Evolutionary conservation across 2,329 filamentous ascomycete genomes (phyloP).

Genomic region (Clarireedia monteithiana): DNA sequence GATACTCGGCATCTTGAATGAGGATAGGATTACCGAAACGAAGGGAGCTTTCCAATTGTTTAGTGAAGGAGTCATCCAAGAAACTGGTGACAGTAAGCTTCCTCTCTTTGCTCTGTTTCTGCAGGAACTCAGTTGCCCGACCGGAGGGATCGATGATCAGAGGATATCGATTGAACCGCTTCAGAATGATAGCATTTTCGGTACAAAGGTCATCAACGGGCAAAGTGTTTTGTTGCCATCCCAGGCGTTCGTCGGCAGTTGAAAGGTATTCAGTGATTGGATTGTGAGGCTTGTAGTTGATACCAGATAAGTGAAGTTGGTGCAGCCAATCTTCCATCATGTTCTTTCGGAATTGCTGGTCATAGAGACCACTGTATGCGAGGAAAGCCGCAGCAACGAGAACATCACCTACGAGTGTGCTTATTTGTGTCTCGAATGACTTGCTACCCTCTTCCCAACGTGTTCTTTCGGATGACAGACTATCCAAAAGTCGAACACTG

Average conservation of each 20-base stretch:
- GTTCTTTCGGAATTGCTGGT: conserved; percentile 93
- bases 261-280: conserved; percentile 95
- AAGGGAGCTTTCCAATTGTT: conserved; percentile 92
- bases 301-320: conserved; percentile 86
- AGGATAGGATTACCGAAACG: conserved; percentile 98
- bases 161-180: conserved; percentile 97
- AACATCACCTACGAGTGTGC: conserved; percentile 91
- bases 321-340: conserved; percentile 98
- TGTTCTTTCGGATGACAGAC: conserved; percentile 83
- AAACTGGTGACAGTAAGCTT: conserved; percentile 96
- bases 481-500: conserved; percentile 89
- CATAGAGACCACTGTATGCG: conserved; percentile 92
- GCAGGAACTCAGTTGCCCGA: conserved; percentile 86
- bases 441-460: conserved; percentile 97
- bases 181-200: conserved; percentile 94
- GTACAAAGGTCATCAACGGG: conserved; percentile 97
- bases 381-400: conserved; percentile 95
- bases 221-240: conserved; percentile 89
- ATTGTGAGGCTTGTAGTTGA: conserved; percentile 88
- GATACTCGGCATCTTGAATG: conserved; percentile 94
- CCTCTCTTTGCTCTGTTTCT: conserved; percentile 88
- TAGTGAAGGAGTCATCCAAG: conserved; percentile 94
- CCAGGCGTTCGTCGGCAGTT: conserved; percentile 86
- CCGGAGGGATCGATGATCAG: conserved; percentile 97
- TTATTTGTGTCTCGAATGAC: conserved; percentile 96